Evolutionary conservation across 495 filamentous ascomycete species (phyloP).

Genomic region (Annulohypoxylon nitens): DNA sequence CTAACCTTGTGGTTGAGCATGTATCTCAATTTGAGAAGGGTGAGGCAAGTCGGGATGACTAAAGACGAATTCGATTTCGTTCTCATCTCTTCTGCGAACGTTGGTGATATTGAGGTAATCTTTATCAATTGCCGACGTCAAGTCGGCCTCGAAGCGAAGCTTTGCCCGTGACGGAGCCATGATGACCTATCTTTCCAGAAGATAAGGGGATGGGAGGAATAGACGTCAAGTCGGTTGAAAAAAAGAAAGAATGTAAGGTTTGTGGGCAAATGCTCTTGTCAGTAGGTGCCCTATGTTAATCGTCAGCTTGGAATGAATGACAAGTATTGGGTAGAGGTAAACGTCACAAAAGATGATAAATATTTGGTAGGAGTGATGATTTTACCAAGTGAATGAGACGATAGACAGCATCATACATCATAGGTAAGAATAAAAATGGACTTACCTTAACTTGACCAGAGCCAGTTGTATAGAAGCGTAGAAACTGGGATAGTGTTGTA

Average conservation of each 20-base stretch:
- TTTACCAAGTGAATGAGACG: neutral
- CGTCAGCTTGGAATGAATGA: neutral
- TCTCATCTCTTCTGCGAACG: conserved; percentile 70
- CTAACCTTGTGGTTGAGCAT: conserved; percentile 68
- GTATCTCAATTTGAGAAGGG: conserved; percentile 60
- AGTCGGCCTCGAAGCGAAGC: conserved; percentile 36
- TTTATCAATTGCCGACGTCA: conserved; percentile 37
- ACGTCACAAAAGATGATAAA: neutral
- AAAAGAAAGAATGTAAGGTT: neutral
- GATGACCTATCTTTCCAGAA: neutral
- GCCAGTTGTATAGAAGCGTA: neutral
- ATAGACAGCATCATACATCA: neutral
- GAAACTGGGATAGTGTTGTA: neutral
- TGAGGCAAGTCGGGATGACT: conserved; percentile 40
- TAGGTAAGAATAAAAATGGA: neutral
- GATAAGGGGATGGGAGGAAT: neutral
- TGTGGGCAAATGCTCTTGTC: neutral
- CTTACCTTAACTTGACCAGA: neutral
- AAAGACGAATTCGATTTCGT: conserved; percentile 71
- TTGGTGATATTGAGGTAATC: conserved; percentile 36
- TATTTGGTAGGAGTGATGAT: neutral
- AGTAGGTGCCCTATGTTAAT: neutral
- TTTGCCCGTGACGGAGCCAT: conserved; percentile 25
- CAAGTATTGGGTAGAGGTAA: neutral
- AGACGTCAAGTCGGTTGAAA: neutral